Evolutionary conservation across 345 rosid genomes (phyloP), one percentile per base, ranked within the genome.

Genomic region (Isatis tinctoria): DNA sequence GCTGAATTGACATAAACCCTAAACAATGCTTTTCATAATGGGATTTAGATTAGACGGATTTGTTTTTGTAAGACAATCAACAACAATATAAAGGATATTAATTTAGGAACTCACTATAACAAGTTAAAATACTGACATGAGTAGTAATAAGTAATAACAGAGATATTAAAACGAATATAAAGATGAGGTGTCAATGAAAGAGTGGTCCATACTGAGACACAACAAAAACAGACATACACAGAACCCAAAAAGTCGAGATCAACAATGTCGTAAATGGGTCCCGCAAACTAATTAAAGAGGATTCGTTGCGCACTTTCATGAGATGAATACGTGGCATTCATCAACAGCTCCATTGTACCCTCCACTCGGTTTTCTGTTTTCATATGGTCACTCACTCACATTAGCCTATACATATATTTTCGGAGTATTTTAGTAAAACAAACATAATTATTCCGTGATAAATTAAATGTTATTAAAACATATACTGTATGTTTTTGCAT

Each of bases 231-330:
- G 54, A 64, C 26, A 58, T 18, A 59, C 28, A 59, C 64, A 61
- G n/a, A 51, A 75, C 24, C 65, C 49, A 27, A 43, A 66, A 59
- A 39, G 64, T 68, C 65, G 73, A 76, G 16, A 76, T 62, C 70
- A 57, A 60, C 65, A 65, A 74, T 56, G 78, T 74, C 49, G 20
- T 8, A 28, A 30, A 43, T 5, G 58, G 79, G 68, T n/a, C 79
- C 79, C 65, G 62, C 40, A 28, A 1, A 40, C 49, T 75, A 52
- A 45, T 47, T 35, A 52, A 63, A 64, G 75, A 70, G 53, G 76
- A 76, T 76, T 76, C 80, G 60, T 69, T 62, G 56, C 39, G 75
- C 79, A 76, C 75, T 76, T 69, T 61, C 64, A 75, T 69, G 70
- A 60, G 79, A 76, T 76, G 30, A 49, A 5, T 18, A 59, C 80